phyloP scores from a whole-genome alignment of 163 green algal genomes.

The Prototheca cutis region DNA sequence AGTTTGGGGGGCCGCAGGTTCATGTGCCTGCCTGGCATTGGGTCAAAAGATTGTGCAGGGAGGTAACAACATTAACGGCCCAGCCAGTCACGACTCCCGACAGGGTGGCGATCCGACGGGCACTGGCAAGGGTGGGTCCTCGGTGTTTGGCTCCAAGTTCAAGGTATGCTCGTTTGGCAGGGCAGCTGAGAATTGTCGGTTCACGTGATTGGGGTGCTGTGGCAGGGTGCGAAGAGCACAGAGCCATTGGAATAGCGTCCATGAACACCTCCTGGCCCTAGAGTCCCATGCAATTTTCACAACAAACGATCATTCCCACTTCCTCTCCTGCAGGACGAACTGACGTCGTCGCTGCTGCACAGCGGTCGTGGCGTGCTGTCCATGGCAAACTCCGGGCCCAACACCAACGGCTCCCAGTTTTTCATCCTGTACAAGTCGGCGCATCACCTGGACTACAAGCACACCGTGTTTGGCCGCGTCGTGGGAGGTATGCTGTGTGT shows the following conservation, averaged over 20 bases:
- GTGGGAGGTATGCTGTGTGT: too few species aligned
- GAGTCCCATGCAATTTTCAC: too few species aligned
- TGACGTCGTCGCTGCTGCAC: conserved; percentile 75
- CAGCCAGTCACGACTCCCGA: too few species aligned
- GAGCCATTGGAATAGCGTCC: too few species aligned
- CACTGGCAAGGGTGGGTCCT: conserved; percentile 69
- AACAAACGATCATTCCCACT: too few species aligned
- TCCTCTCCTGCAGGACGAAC: conserved; percentile 53
- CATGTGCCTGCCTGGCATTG: too few species aligned
- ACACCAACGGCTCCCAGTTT: conserved; percentile 80
- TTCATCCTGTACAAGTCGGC: conserved; percentile 93
- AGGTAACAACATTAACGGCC: too few species aligned
- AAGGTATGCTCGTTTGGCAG: conserved; percentile 16
- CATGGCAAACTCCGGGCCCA: conserved; percentile 87
- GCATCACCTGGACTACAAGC: conserved; percentile 91
- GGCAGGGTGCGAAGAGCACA: too few species aligned
- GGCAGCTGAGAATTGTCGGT: background rate
- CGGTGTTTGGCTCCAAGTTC: conserved; percentile 81
- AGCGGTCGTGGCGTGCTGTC: conserved; percentile 73
- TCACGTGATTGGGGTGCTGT: too few species aligned
- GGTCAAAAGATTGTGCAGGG: too few species aligned
- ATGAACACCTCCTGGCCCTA: too few species aligned
- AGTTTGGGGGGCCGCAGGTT: too few species aligned
- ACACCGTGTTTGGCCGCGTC: conserved; percentile 74
- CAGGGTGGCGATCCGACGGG: conserved; percentile 83